These are phyloP conservation scores for Colletotrichum melonis DNA, from an alignment of 2,329 filamentous ascomycete species.

Conservation along the genomic window DNA sequence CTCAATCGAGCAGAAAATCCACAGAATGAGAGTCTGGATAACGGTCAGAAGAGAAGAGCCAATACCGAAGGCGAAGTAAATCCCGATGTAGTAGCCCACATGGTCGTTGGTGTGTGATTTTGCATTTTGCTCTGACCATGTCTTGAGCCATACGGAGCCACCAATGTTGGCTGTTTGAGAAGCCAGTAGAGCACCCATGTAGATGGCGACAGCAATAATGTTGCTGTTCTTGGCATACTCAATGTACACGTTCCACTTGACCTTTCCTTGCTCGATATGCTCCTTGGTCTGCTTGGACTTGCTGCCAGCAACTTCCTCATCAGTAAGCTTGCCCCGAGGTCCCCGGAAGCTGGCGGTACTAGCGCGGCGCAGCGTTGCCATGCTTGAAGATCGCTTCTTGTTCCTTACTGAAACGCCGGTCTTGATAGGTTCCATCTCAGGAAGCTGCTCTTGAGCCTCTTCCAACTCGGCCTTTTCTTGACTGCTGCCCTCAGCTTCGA, in stretches of 20 bases:
- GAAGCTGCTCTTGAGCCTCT: slow-evolving; percentile 80
- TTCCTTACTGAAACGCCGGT: slow-evolving; percentile 57
- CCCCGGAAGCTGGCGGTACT: slow-evolving; percentile 92
- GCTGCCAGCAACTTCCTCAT: slow-evolving; percentile 81
- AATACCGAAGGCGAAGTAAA: slow-evolving; percentile 95
- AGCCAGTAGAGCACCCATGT: slow-evolving; percentile 79
- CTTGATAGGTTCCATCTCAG: slow-evolving; percentile 82
- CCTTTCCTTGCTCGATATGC: slow-evolving; percentile 92
- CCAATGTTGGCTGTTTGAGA: slow-evolving; percentile 86
- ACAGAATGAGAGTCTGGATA: slow-evolving; percentile 91
- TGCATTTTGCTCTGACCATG: slow-evolving; percentile 88
- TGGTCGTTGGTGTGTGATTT: slow-evolving; percentile 74
- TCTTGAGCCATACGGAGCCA: slow-evolving; percentile 92
- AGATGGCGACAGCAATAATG: slow-evolving; percentile 83
- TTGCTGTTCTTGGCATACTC: slow-evolving; percentile 98
- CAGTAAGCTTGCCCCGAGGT: slow-evolving; percentile 82
- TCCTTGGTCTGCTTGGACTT: slow-evolving; percentile 91
- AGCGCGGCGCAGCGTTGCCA: slow-evolving; percentile 85
- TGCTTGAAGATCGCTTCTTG: slow-evolving; percentile 75
- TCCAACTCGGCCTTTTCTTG: slow-evolving; percentile 76
- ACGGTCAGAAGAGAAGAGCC: slow-evolving; percentile 88
- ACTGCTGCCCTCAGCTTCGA: slow-evolving; percentile 58
- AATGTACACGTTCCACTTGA: slow-evolving; percentile 94
- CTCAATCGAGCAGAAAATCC: slow-evolving; percentile 99
- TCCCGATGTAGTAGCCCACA: slow-evolving; percentile 89